Base-by-base conservation (phyloP, 1,284 basidiomycete genomes). In the Anthracocystis panici-leucophaei region DNA sequence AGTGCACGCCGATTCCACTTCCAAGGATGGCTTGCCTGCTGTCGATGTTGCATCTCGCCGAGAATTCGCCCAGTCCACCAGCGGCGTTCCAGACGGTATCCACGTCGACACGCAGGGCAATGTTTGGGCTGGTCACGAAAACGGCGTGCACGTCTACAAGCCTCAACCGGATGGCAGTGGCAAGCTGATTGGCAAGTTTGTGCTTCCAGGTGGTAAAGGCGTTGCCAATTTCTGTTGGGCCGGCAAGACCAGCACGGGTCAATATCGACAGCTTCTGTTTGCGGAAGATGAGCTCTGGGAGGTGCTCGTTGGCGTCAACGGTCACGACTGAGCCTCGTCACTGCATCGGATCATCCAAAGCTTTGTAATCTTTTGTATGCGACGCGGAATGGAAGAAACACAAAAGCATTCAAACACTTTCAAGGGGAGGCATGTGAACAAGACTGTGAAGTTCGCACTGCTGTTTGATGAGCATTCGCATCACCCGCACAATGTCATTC, bases 191-290 rank as follows among this genome's bases (percentile, higher is more conserved):
- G 76, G 76, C 35, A 76, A 76, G 40, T 57, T 76, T 41, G 55
- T 72, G n/a, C 58, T 78, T n/a, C 67, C 73, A 2, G 62, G 57
- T 25, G 69, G 55, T 14, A 71, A 65, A 25, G 76, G 76, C 14
- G 68, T 71, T 3, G 76, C 76, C 54, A 78, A 78, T 65, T 75
- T 78, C 21, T 78, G 76, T 52, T 78, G 73, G 76, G 76, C 76
- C 0, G 76, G 73, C 25, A 51, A 60, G 56, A 58, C 61, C 4
- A 45, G 42, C 38, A 33, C 51, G 5, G 58, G 63, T 11, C 66
- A 57, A 21, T 75, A 67, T 55, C 49, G 68, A 14, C 61, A 63
- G 44, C 73, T 78, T 18, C 35, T 78, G 44, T 78, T 78, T 48
- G 76, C 73, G 4, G 76, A 78, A 20, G 73, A 72, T 40, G 68